Conservation (phyloP, 208 protist genomes). For the Acanthamoeba polyphaga region DNA sequence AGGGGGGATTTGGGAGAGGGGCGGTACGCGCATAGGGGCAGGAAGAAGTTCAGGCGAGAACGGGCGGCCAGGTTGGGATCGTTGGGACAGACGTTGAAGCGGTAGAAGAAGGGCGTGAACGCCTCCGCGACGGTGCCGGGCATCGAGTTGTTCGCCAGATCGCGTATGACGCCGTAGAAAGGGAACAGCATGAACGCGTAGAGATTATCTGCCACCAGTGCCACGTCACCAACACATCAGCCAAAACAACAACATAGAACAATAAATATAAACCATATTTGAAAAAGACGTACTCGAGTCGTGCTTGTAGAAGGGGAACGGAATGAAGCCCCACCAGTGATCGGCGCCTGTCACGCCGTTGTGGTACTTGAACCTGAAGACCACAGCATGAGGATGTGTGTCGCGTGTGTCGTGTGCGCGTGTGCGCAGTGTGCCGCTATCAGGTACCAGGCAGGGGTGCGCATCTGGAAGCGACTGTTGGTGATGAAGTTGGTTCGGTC, state of each 20-base stretch:
- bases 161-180: background rate
- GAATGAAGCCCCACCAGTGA: slow-evolving; percentile 10
- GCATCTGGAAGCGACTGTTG: slow-evolving; percentile 46
- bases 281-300: background rate
- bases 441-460: background rate
- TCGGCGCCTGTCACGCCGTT: background rate
- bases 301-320: background rate
- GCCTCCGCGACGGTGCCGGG: background rate
- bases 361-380: background rate
- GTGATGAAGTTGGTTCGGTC: background rate
- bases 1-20: background rate
- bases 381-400: background rate
- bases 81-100: background rate
- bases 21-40: background rate
- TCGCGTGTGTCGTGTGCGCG: background rate
- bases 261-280: background rate
- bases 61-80: background rate
- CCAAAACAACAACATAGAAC: background rate
- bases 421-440: background rate
- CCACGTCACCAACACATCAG: background rate
- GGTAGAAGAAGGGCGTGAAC: slow-evolving; percentile 8
- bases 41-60: background rate
- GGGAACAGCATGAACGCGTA: slow-evolving; percentile 3
- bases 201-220: background rate
- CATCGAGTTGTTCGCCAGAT: slow-evolving; percentile 1